Base-by-base conservation (phyloP, 352 stramenopile genomes). In the Globisporangium perplexum region DNA sequence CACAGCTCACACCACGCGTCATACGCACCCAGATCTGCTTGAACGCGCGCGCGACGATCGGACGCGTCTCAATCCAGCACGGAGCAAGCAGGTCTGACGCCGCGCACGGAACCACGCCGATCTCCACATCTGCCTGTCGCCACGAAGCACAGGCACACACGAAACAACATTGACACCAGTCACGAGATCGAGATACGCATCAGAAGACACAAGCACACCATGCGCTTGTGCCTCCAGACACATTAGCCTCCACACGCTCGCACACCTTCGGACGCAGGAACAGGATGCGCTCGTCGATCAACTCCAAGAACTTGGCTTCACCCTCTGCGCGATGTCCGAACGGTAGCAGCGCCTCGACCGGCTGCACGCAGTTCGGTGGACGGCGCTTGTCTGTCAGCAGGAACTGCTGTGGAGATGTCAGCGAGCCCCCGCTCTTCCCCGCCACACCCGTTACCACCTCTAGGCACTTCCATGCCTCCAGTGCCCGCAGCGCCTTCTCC, bases 191-290 rank as follows among this genome's bases (percentile, higher is more conserved):
- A n/a, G n/a, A n/a, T n/a, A 33, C 30, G 7, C 30, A 33, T 33
- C n/a, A 33, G 4, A 33, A 4, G 5, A 36, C 31, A 36, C 10
- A 36, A 4, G 12, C 10, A 14, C 31, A 36, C 6, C 31, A 36
- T 14, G 10, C 7, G 12, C 31, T 36, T 8, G 28, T 3, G 3
- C 3, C 3, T 3, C 3, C 3, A 31, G 28, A 3, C 28, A 31
- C 3, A 31, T 31, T 7, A 7, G 28, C 31, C 7, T 36, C 31
- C 31, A 36, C 12, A 36, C 3, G 31, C 3, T 36, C 31, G 14
- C 53, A n/a, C n/a, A 88, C 75, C 68, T 88, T 90, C 61, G 81
- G 78, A n/a, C 74, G 66, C 17, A 92, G 49, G 46, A 64, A 78
- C 14, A 92, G 48, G 22, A 88, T 47, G 24, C 65, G 43, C 0